Evolutionary conservation across 192 early-diverging fungal species (phyloP).

Genomic region (Coemansia sp.): DNA sequence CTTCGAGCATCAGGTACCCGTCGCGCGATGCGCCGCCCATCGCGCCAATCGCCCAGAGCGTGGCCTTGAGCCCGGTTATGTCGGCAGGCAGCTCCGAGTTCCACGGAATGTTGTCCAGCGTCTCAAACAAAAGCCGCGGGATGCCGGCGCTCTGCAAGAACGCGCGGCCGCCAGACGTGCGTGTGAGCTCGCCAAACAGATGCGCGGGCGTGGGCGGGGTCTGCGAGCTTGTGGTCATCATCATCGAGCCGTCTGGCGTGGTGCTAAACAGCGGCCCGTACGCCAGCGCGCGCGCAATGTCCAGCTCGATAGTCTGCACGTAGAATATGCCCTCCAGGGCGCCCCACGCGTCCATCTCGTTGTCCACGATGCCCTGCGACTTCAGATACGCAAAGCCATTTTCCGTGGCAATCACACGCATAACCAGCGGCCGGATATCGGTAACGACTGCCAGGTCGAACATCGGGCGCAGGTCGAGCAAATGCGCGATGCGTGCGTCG

Average conservation of each 20-base stretch:
- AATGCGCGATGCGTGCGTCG: conserved; percentile 16
- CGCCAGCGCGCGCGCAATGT: conserved; percentile 42
- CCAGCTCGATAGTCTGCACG: conserved; percentile 49
- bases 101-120: conserved; percentile 47
- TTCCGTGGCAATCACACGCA: conserved; percentile 36
- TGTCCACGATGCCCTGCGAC: conserved; percentile 38
- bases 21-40: conserved; percentile 40
- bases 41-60: conserved; percentile 52
- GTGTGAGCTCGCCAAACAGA: conserved; percentile 47
- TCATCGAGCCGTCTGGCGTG: conserved; percentile 43
- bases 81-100: conserved; percentile 35
- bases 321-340: conserved; percentile 46
- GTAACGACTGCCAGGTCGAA: conserved; percentile 46
- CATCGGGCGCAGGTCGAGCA: conserved; percentile 42
- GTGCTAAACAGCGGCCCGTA: conserved; percentile 51
- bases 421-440: conserved; percentile 43
- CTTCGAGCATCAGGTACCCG: conserved; percentile 43
- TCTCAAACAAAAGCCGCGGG: conserved; percentile 49
- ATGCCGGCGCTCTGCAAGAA: conserved; percentile 24
- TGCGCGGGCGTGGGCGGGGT: conserved; percentile 49
- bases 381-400: conserved; percentile 36
- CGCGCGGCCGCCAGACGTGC: conserved; percentile 24
- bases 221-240: conserved; percentile 44
- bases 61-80: conserved; percentile 44
- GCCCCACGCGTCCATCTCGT: conserved; percentile 53